Evolutionary conservation across 2,329 filamentous ascomycete genomes (phyloP).

Genomic region (Teratosphaeria viscida): DNA sequence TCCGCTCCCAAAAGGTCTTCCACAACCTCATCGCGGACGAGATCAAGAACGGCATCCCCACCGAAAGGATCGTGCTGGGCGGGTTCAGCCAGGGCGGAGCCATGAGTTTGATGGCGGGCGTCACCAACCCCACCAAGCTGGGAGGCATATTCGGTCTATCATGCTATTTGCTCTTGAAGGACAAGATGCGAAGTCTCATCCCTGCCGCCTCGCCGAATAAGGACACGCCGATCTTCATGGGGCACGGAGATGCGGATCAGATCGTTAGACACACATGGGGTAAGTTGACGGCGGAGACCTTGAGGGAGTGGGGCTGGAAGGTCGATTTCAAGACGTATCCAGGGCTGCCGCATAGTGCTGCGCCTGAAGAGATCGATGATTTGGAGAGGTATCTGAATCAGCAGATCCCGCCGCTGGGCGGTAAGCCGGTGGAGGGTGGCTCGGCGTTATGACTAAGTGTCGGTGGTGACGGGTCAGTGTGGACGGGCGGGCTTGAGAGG

Average conservation of each 20-base stretch:
- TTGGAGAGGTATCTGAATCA: slow-evolving; percentile 55
- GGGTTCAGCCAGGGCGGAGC: slow-evolving; percentile 83
- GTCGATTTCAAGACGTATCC: slow-evolving; percentile 72
- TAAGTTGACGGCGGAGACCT: slow-evolving; percentile 51
- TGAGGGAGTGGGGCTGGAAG: slow-evolving; percentile 61
- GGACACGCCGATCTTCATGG: slow-evolving; percentile 78
- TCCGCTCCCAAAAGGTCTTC: slow-evolving; percentile 63
- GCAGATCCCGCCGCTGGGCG: slow-evolving; percentile 40
- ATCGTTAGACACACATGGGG: slow-evolving; percentile 64
- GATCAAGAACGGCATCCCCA: slow-evolving; percentile 67
- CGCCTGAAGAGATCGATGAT: slow-evolving; percentile 69
- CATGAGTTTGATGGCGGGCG: slow-evolving; percentile 69
- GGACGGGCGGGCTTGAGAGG: slow-evolving; percentile 1
- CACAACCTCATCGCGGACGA: slow-evolving; percentile 70
- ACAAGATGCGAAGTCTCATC: slow-evolving; percentile 30
- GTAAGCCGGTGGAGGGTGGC: slow-evolving; percentile 12
- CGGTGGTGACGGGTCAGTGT: slow-evolving; percentile 5
- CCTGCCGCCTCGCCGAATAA: slow-evolving; percentile 37
- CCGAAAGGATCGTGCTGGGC: slow-evolving; percentile 74
- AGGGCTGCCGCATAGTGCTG: slow-evolving; percentile 65
- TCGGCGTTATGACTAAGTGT: slow-evolving; percentile 16
- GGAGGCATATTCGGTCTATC: slow-evolving; percentile 83
- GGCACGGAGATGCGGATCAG: slow-evolving; percentile 68
- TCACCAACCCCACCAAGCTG: slow-evolving; percentile 63
- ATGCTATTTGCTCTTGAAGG: slow-evolving; percentile 64